Evolutionary conservation across 768 basidiomycete genomes (phyloP), one percentile per base, ranked within the genome.

Genomic region (Lentinula aciculospora): DNA sequence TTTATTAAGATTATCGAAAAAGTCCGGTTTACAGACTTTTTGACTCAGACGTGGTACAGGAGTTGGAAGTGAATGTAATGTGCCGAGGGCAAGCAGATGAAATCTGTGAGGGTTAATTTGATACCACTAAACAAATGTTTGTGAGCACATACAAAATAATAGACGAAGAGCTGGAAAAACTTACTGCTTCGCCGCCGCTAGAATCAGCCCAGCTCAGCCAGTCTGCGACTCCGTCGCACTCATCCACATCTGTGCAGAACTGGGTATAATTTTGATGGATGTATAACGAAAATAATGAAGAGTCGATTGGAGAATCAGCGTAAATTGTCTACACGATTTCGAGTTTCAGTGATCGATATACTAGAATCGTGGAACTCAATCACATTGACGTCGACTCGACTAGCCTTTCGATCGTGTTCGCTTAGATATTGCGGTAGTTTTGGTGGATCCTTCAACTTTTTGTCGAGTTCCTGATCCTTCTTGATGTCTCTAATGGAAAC

Each of bases 201-300:
- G 80, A 79, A 65, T 95, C 93, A 9, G 84, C 74, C 80, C 82
- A 86, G 61, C 92, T 94, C 58, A 94, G 69, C 73, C 83, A 85
- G 45, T 93, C 92, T 7, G 82, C 77, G 12, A 94, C 68, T 2
- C 77, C 81, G 3, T 80, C 81, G 62, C 84, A 86, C 53, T 98
- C 79, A 6, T 94, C 90, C 3, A 94, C 69, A 36, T 87, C 82
- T 40, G 79, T 74, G 66, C 91, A 94, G 66, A 92, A 98, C 57
- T 88, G 86, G 0, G 87, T 80, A 63, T 95, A 93, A 66, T 97
- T 98, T 69, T 98, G 94, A 63, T 99, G 97, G 8, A 95, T 77
- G 67, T 98, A 99, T 6, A 96, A 71, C 2, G 88, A 87, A 61
- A 94, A 89, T 1, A 98, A 75, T 1, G 91, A 92, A 1, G 92